Evolutionary conservation across 257 asterid genomes (phyloP).

Genomic region (Solanum neorickii): DNA sequence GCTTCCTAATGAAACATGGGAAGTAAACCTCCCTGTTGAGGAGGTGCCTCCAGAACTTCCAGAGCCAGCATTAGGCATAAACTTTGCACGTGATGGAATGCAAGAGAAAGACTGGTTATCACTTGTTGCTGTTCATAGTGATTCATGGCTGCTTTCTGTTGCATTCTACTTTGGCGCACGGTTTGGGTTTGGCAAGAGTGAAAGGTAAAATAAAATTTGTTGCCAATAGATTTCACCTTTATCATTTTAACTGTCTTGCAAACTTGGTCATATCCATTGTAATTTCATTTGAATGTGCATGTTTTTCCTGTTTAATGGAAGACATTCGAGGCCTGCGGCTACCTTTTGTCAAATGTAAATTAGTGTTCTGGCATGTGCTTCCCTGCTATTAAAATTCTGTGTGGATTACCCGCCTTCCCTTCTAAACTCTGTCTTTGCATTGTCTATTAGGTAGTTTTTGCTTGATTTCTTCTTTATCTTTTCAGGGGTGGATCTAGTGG

Average conservation of each 20-base stretch:
- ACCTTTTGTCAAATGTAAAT: not conserved
- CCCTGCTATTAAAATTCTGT: not conserved
- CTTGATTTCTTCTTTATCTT: not conserved
- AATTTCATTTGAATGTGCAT: not conserved
- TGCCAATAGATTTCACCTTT: not conserved
- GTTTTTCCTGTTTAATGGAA: not conserved
- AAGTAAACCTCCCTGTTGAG: conserved; percentile 87
- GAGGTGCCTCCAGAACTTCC: conserved; percentile 98
- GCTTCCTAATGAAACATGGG: conserved; percentile 83
- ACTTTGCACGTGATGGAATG: conserved; percentile 94
- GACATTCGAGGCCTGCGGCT: not conserved
- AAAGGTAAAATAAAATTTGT: conserved; percentile 31
- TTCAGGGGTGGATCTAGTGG: not conserved
- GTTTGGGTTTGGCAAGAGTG: conserved; percentile 54
- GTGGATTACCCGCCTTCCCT: not conserved
- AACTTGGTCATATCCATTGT: not conserved
- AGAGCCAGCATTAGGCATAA: conserved; percentile 90
- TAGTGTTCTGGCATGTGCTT: not conserved
- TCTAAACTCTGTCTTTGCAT: not conserved
- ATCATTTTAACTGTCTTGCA: not conserved
- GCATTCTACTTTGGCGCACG: conserved; percentile 85
- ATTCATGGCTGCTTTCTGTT: conserved; percentile 92
- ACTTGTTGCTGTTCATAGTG: conserved; percentile 84
- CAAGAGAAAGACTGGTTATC: conserved; percentile 85
- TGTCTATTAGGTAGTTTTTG: not conserved